Base-by-base conservation (phyloP, 176 grass and related monocot genomes). In the Carex cristatella region DNA sequence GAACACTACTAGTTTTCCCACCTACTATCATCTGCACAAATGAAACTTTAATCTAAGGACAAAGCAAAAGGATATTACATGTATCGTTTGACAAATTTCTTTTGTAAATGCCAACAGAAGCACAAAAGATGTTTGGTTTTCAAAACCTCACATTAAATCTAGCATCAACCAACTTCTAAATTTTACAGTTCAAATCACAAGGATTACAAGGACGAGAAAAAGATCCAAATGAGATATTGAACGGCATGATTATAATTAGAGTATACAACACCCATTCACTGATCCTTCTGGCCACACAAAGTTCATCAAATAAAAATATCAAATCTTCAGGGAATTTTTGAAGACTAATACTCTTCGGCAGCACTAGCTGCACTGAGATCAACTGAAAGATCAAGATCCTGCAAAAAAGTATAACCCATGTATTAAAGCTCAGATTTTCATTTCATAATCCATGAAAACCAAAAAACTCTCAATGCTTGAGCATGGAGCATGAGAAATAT, bases 281-380 rank as follows among this genome's bases (percentile, higher is more conserved):
- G 66, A 10, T 81, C 1, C 27, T 88, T 82, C n/a, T 63, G 10
- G 37, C 66, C 60, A 83, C 63, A 83, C 40, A 54, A 83, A 68
- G 42, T 83, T 69, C 63, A 83, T 49, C 33, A 69, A 83, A 83
- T 79, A 19, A 31, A 10, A 79, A 44, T 54, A 87, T 80, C 59
- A 88, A 59, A 85, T 86, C 28, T 35, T 79, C 62, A 54, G 37
- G 65, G 64, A 16, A 4, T 53, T 32, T 58, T 66, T 10, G 65
- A 84, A 82, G 69, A 92, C 14, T 86, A 49, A 89, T 89, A 93
- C 79, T 97, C 92, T 83, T 97, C 92, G 1, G 87, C 56, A 58
- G 92, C 94, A 90, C 92, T 94, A 10, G 94, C 94, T 72, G 94
- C 92, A 4, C 90, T 97, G 69, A 97, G 86, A 92, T 97, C 94